Base-by-base conservation (phyloP, 495 filamentous ascomycete genomes). In the Letharia columbiana region DNA sequence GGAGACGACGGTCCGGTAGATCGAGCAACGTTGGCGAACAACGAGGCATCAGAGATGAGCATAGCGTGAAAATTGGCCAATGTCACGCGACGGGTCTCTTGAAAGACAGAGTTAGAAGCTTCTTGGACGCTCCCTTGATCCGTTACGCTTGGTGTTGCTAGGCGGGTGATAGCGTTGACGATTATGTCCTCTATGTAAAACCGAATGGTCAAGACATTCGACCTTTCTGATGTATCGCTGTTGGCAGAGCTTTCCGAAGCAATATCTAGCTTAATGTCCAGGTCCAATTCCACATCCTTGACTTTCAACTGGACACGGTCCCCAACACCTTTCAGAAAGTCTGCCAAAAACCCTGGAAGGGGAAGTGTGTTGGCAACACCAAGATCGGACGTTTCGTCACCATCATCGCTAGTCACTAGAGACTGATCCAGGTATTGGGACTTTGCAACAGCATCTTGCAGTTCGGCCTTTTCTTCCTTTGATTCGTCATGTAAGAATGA, bases 401-500 rank as follows among this genome's bases (percentile, higher is more conserved):
- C 81, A 52, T 86, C 84, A 59, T 79, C 74, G 39, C 68, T 74
- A 57, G 71, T 73, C 9, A 62, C 58, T n/a, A 73, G 62, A 4
- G 80, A 80, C 61, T 81, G 72, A 23, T 82, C 78, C n/a, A 87
- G 71, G 41, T 88, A 86, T 60, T 87, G 84, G 9, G 86, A 86
- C 66, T 89, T 82, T 8, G 85, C 79, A 23, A 97, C 79, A 8
- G 89, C 90, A 62, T 89, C 86, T 75, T 94, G 84, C 40, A 98
- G 77, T 74, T 91, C 84, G 44, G 82, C 83, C 69, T 86, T 89
- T 71, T 94, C 89, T 64, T 88, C 84, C 52, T 74, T 75, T 1
- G 91, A 89, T 69, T 97, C 90, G 2, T 90, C 83, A 68, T 91
- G 83, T 18, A 98, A 79, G 75, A 96, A 97, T 0, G 90, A 95